Base-by-base conservation (phyloP, 2,329 filamentous ascomycete genomes). In the Penicillium sp. region DNA sequence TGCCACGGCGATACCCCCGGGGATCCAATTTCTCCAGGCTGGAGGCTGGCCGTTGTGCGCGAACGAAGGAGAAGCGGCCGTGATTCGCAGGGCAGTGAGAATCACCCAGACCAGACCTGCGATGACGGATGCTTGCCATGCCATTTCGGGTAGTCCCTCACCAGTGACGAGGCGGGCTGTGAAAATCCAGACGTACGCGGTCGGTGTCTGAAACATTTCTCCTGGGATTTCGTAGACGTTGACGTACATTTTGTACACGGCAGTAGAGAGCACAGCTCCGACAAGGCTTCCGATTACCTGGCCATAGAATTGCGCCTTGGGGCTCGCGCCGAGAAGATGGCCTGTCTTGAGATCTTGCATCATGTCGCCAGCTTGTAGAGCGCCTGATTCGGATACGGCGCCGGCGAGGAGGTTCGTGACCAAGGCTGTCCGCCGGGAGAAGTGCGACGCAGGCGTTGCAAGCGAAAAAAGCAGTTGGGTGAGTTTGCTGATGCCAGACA, bases 331-430 rank as follows among this genome's bases (percentile, higher is more conserved):
- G 0, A 99, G 84, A 0, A 99, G 80, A 75, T 99, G 93, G 0
- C 95, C 95, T 0, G 95, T 97, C 75, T 99, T 99, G 33, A 99
- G 84, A 73, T 99, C 95, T 73, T 99, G 95, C 85, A 99, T 91
- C 56, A 99, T 86, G 75, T 99, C 95, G 9, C 95, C 95, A 2
- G 95, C 94, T 79, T 99, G 95, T 4, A 98, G 81, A 3, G 95
- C 95, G 5, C 95, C 90, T 4, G 88, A 87, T 74, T 93, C 90
- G 11, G 87, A 89, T 33, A 99, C 88, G 0, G 95, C 95, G 9
- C 95, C 95, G 0, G 94, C 95, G 6, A 99, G 87, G 1, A 99
- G 85, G 72, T 99, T 99, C 72, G 97, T 96, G 56, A 96, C 83
- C n/a, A 99, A 88, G 13, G 92, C 91, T 18, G 74, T 75, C 41